Evolutionary conservation across 345 rosid species (phyloP).

Genomic region (Linum trigynum): DNA sequence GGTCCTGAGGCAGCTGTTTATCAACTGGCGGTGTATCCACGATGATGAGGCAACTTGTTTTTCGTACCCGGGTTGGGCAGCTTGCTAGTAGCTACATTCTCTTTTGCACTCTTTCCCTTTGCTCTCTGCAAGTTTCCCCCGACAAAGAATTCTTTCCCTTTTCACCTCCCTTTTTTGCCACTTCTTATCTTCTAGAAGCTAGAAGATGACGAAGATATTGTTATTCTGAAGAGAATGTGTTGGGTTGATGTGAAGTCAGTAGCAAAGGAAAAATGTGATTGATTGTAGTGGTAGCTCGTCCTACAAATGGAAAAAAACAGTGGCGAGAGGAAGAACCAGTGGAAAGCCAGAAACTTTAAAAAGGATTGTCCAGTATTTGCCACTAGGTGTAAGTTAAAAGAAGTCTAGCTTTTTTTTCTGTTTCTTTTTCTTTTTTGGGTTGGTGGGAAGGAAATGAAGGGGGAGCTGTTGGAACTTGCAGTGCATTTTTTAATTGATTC

Average conservation of each 20-base stretch:
- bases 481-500: slow-evolving; percentile 45
- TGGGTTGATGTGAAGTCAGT: slow-evolving; percentile 28
- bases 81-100: slow-evolving; percentile 20
- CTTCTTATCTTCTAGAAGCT: slow-evolving; percentile 10
- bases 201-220: slow-evolving; percentile 32
- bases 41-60: slow-evolving; percentile 30
- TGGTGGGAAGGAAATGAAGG: background rate
- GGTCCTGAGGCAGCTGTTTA: slow-evolving; percentile 19
- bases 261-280: slow-evolving; percentile 36
- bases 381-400: slow-evolving; percentile 36
- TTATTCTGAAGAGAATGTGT: slow-evolving; percentile 28
- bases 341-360: background rate
- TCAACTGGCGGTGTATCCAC: slow-evolving; percentile 20
- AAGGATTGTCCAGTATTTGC: slow-evolving; percentile 42
- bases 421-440: background rate
- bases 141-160: background rate
- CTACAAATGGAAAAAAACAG: slow-evolving; percentile 20
- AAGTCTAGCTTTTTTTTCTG: too few species aligned
- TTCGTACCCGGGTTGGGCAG: slow-evolving; percentile 29
- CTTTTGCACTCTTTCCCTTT: slow-evolving; percentile 15
- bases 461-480: slow-evolving; percentile 42
- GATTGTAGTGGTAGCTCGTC: slow-evolving; percentile 23
- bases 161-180: slow-evolving; percentile 19
- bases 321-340: background rate
- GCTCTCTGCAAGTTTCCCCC: slow-evolving; percentile 14